These are phyloP conservation scores for Crithidia expoeki DNA, from an alignment of 208 protist species.

Conservation along the genomic window DNA sequence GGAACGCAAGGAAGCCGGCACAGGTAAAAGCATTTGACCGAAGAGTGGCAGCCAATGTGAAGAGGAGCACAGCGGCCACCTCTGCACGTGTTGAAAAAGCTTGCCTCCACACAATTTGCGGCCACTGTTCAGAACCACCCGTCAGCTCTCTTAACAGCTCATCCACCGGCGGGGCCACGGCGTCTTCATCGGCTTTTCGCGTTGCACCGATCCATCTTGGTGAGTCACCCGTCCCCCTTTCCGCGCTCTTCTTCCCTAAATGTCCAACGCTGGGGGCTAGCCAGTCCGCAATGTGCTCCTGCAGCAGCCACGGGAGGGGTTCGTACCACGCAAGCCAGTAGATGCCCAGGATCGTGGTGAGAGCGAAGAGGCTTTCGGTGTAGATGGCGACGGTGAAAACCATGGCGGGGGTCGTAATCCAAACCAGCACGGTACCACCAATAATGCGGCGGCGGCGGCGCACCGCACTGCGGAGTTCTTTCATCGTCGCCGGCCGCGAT, in stretches of 20 bases:
- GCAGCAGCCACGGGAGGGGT: constrained; percentile 26
- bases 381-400: constrained; percentile 81
- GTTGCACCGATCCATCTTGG: background rate
- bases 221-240: background rate
- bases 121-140: background rate
- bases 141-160: constrained; percentile 9
- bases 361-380: constrained; percentile 76
- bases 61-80: constrained; percentile 47
- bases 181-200: constrained; percentile 8
- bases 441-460: constrained; percentile 42
- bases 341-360: constrained; percentile 59
- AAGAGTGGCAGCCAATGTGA: constrained; percentile 48
- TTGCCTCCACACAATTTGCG: constrained; percentile 26
- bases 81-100: constrained; percentile 17
- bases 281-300: constrained; percentile 15
- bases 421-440: constrained; percentile 57
- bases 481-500: constrained; percentile 12
- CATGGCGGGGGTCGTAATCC: constrained; percentile 63
- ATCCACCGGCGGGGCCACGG: background rate
- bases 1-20: constrained; percentile 70
- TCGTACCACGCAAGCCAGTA: constrained; percentile 52
- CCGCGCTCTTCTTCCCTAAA: background rate
- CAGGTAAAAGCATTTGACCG: constrained; percentile 74
- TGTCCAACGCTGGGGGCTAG: background rate
- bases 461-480: background rate